Evolutionary conservation across 305 asterid genomes (phyloP).

Genomic region (Euphrasia arctica): DNA sequence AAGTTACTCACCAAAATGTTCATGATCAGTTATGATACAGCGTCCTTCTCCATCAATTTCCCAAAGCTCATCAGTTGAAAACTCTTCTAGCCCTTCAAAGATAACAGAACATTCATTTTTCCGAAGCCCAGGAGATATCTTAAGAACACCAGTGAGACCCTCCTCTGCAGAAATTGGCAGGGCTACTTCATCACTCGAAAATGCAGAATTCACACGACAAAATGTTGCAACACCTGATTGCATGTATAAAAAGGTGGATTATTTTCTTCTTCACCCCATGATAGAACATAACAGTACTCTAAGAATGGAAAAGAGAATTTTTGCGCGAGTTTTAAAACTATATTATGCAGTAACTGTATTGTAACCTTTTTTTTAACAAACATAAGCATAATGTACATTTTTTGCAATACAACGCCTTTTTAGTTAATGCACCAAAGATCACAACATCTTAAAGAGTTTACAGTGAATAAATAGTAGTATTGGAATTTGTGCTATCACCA

Average conservation of each 20-base stretch:
- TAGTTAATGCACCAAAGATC: neutral
- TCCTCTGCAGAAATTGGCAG: constrained; percentile 88
- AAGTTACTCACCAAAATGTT: constrained; percentile 69
- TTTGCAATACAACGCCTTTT: neutral
- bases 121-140: constrained; percentile 41
- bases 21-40: constrained; percentile 85
- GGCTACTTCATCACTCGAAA: constrained; percentile 70
- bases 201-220: constrained; percentile 83
- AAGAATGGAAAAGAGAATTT: neutral
- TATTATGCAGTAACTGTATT: neutral
- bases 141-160: constrained; percentile 82
- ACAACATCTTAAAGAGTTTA: neutral
- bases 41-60: constrained; percentile 96
- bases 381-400: neutral
- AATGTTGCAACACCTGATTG: constrained; percentile 87
- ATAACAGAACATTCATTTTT: constrained; percentile 40
- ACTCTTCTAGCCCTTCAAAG: constrained; percentile 54
- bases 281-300: constrained; percentile 1
- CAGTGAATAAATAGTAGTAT: constrained; percentile 3
- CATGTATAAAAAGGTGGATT: constrained; percentile 18
- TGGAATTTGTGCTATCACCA: neutral
- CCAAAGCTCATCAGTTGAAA: constrained; percentile 68
- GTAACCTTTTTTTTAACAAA: neutral
- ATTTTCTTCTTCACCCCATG: neutral
- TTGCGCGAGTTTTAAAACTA: neutral